Evolutionary conservation across 2,329 filamentous ascomycete species (phyloP).

Genomic region (Aspergillus sp.): DNA sequence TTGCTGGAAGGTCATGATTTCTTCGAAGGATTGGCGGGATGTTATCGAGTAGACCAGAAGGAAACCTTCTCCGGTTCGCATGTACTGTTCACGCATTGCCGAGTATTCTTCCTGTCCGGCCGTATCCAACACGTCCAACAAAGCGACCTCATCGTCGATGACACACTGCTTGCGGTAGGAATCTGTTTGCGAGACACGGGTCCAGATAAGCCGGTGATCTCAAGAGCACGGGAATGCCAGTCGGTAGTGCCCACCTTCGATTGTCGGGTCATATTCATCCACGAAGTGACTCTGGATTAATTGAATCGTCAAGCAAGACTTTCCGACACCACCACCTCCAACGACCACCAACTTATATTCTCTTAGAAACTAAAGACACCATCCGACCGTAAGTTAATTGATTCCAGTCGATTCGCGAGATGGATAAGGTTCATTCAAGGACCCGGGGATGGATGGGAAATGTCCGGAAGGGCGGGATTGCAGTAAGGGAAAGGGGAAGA

Average conservation of each 20-base stretch:
- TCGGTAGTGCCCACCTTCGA: slow-evolving; percentile 68
- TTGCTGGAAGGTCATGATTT: slow-evolving; percentile 98
- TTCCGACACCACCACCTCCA: slow-evolving; percentile 96
- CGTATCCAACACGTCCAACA: slow-evolving; percentile 97
- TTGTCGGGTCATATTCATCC: slow-evolving; percentile 98
- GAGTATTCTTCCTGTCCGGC: slow-evolving; percentile 99
- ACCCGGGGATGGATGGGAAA: slow-evolving; percentile 4
- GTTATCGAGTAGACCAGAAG: slow-evolving; percentile 98
- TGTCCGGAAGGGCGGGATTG: slow-evolving; percentile 2
- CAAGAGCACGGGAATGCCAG: background rate
- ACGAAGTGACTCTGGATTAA: slow-evolving; percentile 96
- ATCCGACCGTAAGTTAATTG: slow-evolving; percentile 21
- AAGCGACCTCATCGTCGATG: slow-evolving; percentile 95
- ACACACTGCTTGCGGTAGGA: slow-evolving; percentile 99
- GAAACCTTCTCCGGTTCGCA: slow-evolving; percentile 98
- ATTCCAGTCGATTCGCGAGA: background rate
- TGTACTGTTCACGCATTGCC: slow-evolving; percentile 99
- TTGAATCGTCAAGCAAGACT: slow-evolving; percentile 98
- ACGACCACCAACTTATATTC: slow-evolving; percentile 97
- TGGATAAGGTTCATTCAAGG: background rate
- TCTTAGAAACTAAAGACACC: slow-evolving; percentile 66
- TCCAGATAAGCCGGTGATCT: background rate
- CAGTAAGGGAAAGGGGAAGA: slow-evolving; percentile 8
- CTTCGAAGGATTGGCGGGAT: slow-evolving; percentile 94
- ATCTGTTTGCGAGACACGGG: slow-evolving; percentile 56